Conservation (phyloP, 805 yeast genomes). For the Lipomyces yamanashiensis region DNA sequence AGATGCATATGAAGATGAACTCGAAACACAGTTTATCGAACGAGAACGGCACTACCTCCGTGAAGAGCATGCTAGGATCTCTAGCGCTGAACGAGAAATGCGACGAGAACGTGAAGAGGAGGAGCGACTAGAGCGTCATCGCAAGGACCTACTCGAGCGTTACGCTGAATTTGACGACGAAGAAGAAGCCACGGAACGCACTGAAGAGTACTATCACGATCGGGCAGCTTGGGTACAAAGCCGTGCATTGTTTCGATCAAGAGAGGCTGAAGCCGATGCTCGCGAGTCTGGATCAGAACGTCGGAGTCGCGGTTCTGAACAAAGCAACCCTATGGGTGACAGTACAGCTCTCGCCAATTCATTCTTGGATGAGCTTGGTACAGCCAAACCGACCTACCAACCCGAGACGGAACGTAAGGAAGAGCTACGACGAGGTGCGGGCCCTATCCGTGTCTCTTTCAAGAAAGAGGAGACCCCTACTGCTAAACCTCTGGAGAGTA, state of each 20-base stretch:
- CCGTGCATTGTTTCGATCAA: constrained; percentile 28
- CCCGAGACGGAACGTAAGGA: constrained; percentile 15
- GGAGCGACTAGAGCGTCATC: constrained; percentile 13
- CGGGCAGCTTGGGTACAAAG: constrained; percentile 33
- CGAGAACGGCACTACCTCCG: constrained; percentile 35
- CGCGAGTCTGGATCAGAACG: constrained; percentile 30
- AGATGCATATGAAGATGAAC: constrained; percentile 27
- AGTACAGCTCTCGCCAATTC: constrained; percentile 23
- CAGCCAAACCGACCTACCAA: neutral
- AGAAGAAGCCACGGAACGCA: constrained; percentile 24
- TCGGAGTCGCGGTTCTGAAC: constrained; percentile 3
- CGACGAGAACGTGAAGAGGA: constrained; percentile 31
- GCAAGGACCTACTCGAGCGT: constrained; percentile 13
- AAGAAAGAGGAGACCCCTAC: constrained; percentile 19
- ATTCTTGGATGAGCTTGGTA: constrained; percentile 24
- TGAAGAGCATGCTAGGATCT: constrained; percentile 30
- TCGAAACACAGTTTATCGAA: constrained; percentile 30
- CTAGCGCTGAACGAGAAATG: constrained; percentile 34
- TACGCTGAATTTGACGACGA: constrained; percentile 38
- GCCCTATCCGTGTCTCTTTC: constrained; percentile 16
- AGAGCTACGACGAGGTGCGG: constrained; percentile 19
- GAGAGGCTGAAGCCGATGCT: constrained; percentile 35
- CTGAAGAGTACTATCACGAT: constrained; percentile 38
- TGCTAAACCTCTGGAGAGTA: constrained; percentile 7
- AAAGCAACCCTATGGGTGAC: neutral